phyloP scores from a whole-genome alignment of 177 flowering plant species.

The Tripterygium wilfordii region DNA sequence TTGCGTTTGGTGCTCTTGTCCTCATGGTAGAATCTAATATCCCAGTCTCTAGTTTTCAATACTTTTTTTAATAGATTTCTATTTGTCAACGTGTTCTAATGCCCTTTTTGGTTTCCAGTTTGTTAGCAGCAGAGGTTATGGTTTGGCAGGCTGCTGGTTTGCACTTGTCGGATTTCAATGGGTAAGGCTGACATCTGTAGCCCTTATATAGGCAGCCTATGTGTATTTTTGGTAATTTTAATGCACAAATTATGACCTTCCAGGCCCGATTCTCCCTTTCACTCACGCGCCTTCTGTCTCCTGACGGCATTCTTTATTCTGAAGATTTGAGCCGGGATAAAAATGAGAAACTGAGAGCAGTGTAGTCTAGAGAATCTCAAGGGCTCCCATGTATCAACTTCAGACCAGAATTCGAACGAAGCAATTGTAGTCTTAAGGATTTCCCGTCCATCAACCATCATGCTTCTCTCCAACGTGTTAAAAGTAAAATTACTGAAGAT shows the following conservation, averaged over 20 bases:
- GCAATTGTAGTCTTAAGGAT: no score
- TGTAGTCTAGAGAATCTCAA: slow-evolving; percentile 19
- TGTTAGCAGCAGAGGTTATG: slow-evolving; percentile 47
- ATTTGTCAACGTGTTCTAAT: background rate
- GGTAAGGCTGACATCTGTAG: slow-evolving; percentile 34
- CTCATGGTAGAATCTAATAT: slow-evolving; percentile 41
- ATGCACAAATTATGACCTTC: slow-evolving; percentile 1
- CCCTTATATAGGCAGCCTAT: no score
- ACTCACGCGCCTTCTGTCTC: slow-evolving; percentile 51
- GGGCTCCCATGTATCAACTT: no score
- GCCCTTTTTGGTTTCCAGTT: slow-evolving; percentile 26
- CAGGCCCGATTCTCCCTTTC: slow-evolving; percentile 62
- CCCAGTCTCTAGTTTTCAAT: background rate
- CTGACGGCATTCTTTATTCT: slow-evolving; percentile 43
- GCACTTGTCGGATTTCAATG: slow-evolving; percentile 77
- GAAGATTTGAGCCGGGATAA: slow-evolving; percentile 27
- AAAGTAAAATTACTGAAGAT: no score
- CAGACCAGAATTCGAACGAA: no score
- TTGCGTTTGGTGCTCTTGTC: slow-evolving; percentile 47
- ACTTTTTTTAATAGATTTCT: background rate
- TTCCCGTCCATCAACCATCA: no score
- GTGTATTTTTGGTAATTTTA: no score
- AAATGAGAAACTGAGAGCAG: slow-evolving; percentile 35
- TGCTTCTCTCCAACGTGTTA: no score
- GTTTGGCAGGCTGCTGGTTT: slow-evolving; percentile 75